Evolutionary conservation across 768 basidiomycete species (phyloP), one percentile per base, ranked within the genome.

Genomic region (Auriscalpium orientale): DNA sequence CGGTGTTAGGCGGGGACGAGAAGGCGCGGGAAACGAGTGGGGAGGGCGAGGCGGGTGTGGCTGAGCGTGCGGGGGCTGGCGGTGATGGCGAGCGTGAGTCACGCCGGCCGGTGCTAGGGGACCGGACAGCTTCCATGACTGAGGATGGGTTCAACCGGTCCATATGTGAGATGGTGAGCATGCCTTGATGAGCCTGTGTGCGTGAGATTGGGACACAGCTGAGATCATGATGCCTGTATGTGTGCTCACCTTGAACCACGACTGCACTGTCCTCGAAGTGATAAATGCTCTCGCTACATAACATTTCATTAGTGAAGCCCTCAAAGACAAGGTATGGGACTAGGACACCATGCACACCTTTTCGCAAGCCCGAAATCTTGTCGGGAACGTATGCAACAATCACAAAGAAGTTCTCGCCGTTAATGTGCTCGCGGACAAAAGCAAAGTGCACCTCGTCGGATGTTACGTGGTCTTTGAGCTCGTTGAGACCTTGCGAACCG

Each of bases 341-440:
- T 2, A 21, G 4, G 28, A 11, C 20, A 15, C 13, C 0, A 34
- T 34, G n/a, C n/a, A n/a, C n/a, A 60, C 59, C 57, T 55, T 28
- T 58, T 8, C 59, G 57, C 16, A 60, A 38, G 4, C 46, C 49
- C 5, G 59, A 60, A n/a, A 54, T 58, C 18, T 50, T 47, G 28
- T 60, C 59, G 3, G 59, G 59, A 16, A 58, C 37, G 37, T 55
- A 60, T 18, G 59, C 58, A 46, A 60, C 52, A 13, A 57, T 60
- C 1, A 52, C 50, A 35, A 54, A 60, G 53, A 13, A 48, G 43
- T 11, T 43, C n/a, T 9, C 34, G 9, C 35, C 50, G 38, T 58
- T 34, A 13, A 58, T 20, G 22, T 49, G 15, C 13, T 59, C 28
- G 40, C 59, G 56, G 9, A 49, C 46, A 15, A 60, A 60, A 11